Base-by-base conservation (phyloP, 108 stramenopile genomes). In the Skeletonema costatum region DNA sequence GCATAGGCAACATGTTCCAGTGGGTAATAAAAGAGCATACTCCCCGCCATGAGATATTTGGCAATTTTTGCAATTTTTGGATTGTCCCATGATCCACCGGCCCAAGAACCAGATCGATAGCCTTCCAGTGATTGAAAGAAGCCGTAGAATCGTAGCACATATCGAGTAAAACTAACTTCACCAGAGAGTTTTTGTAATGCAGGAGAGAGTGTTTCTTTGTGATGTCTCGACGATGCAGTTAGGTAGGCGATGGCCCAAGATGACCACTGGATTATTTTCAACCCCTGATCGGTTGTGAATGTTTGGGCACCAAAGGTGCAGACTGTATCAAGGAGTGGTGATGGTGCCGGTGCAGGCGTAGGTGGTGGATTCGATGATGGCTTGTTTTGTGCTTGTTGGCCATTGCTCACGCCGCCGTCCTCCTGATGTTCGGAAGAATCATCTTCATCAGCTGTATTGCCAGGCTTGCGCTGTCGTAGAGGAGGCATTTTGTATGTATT, bases 11-110 rank as follows among this genome's bases (percentile, higher is more conserved):
- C 66, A 67, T 90, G 87, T 70, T 94, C 93, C 36, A 89, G 46
- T 17, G 93, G 93, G 83, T 92, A 90, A 51, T 92, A 94, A 5
- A 70, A 63, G 11, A 90, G 16, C 93, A 94, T 94, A 42, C 78
- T 81, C 80, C 89, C 90, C 5, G 87, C 83, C 88, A 92, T 85
- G 39, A 88, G 51, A 64, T 81, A 81, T 62, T 83, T 87, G 21
- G 88, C 93, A 60, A 91, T 66, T 46, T 73, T 76, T 14, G 77
- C 72, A 56, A 79, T 82, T 9, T 71, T 32, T 8, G 68, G 71
- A 59, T 84, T 75, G n/a, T 83, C 65, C 73, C 76, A 75, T 12
- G 51, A 44, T 38, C 73, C 70, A 3, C 76, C 76, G 4, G 73
- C 83, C 93, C 93, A 92, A 29, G 84, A 87, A 29, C 83, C 87